A percentile compares a stretch with the other conserved stretches of the same genome.
These are phyloP conservation scores for Hypoxylon intermedium DNA, from an alignment of 495 filamentous ascomycete genomes.

Conservation along the genomic window DNA sequence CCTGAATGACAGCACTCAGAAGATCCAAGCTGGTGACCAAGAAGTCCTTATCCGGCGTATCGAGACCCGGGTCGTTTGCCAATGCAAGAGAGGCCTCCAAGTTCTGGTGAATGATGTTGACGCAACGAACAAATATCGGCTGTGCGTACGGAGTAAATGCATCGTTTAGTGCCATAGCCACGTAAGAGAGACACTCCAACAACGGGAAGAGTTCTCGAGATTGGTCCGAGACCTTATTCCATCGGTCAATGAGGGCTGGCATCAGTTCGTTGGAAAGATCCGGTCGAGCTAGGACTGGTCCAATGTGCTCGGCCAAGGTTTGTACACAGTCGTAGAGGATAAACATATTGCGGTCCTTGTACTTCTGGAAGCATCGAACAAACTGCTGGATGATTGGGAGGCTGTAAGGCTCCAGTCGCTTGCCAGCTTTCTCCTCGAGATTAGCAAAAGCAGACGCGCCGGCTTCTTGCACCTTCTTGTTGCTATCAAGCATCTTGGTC, in stretches of 20 bases:
- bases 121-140: constrained; percentile 84
- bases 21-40: constrained; percentile 95
- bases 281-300: constrained; percentile 75
- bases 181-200: constrained; percentile 92
- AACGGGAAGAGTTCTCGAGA: constrained; percentile 94
- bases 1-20: constrained; percentile 91
- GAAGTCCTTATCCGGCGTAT: constrained; percentile 95
- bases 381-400: constrained; percentile 91
- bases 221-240: constrained; percentile 85
- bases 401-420: constrained; percentile 80
- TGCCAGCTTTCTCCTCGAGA: constrained; percentile 90
- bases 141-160: constrained; percentile 83
- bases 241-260: constrained; percentile 90
- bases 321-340: constrained; percentile 99
- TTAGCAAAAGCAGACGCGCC: constrained; percentile 96
- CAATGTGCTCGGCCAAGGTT: constrained; percentile 91
- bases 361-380: constrained; percentile 87
- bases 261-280: constrained; percentile 85
- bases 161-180: constrained; percentile 84
- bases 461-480: constrained; percentile 97
- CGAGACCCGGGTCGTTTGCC: constrained; percentile 66
- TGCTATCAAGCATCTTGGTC: constrained; percentile 90
- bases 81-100: constrained; percentile 76
- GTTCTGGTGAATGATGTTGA: constrained; percentile 89
- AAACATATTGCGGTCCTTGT: constrained; percentile 99